Evolutionary conservation across 352 stramenopile species (phyloP), one percentile per base, ranked within the genome.

Genomic region (Pseudoperonospora humuli): DNA sequence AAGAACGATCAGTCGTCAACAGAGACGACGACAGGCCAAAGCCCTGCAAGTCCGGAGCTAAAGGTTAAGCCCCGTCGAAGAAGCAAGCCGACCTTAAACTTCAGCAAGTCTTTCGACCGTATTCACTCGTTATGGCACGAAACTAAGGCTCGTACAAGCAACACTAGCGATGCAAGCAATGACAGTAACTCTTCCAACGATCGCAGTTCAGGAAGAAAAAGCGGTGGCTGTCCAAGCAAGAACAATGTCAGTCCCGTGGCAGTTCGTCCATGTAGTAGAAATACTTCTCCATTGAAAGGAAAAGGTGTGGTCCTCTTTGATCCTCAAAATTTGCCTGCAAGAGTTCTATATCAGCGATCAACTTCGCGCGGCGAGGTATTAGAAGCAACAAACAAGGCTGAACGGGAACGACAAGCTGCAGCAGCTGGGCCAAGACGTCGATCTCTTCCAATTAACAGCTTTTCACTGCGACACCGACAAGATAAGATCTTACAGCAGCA

Each of bases 271-370:
- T 53, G 24, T 34, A 35, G 13, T 34, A 62, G 39, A 27, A 54
- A 27, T n/a, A 34, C 39, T 3, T 51, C 45, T 33, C 32, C 48
- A 17, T 36, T 39, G 2, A 56, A 36, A 57, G 19, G 40, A 24
- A 32, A 57, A 18, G 59, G 63, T 6, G 54, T 82, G 5, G 61
- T 82, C 21, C 51, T 80, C 23, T 78, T 84, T 17, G 69, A 84
- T 20, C 48, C 68, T 9, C 45, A 66, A 28, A 52, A 49, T 29
- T 45, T 81, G 7, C 64, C 32, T 8, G 10, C 40, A 3, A 29
- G 14, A 33, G 11, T 54, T 8, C 41, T 45, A 3, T 49, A 50
- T 11, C 50, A 61, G 29, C 43, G 48, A 5, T 56, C 54, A 10
- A 44, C 39, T 24, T 67, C 47, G 2, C 52, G 48, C 8, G 52